Percentiles rank a stretch among this genome's conserved stretches.
phyloP scores from a whole-genome alignment of 2,329 filamentous ascomycete genomes.

The Nigrospora sphaerica region DNA sequence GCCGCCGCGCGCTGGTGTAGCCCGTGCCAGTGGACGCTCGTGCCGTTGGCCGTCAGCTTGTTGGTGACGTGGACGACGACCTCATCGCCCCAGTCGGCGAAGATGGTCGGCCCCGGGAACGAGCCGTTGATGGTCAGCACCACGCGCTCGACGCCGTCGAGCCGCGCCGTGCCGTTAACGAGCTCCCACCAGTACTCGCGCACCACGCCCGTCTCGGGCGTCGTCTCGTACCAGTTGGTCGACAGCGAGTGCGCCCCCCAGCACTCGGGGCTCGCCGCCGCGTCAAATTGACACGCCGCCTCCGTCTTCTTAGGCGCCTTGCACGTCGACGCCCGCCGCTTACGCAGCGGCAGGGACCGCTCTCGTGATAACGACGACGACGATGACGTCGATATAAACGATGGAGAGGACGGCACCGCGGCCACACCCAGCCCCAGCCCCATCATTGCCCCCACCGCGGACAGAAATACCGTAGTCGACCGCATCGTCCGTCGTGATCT shows the following conservation, averaged over 20 bases:
- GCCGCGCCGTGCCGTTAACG: constrained; percentile 15
- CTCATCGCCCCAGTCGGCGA: constrained; percentile 47
- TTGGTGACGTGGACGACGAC: constrained; percentile 46
- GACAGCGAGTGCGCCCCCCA: constrained; percentile 30
- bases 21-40: constrained; percentile 56
- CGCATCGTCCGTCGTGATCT: too few species aligned
- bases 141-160: constrained; percentile 23
- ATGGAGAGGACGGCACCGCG: too few species aligned
- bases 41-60: constrained; percentile 44
- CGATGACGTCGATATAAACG: too few species aligned
- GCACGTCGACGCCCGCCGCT: too few species aligned
- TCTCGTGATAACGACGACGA: too few species aligned
- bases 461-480: too few species aligned
- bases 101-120: constrained; percentile 60
- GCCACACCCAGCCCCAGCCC: too few species aligned
- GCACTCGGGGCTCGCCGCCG: not conserved
- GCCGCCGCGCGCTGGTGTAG: constrained; percentile 47
- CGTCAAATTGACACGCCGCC: not conserved
- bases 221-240: constrained; percentile 23
- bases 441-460: too few species aligned
- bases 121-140: constrained; percentile 58
- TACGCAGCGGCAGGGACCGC: too few species aligned
- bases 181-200: constrained; percentile 22
- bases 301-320: too few species aligned
- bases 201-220: constrained; percentile 28